A percentile compares a stretch with the other conserved stretches of the same genome.
Evolutionary conservation across 202 grass and related monocot genomes (phyloP).

Genomic region (Carex arenaria): DNA sequence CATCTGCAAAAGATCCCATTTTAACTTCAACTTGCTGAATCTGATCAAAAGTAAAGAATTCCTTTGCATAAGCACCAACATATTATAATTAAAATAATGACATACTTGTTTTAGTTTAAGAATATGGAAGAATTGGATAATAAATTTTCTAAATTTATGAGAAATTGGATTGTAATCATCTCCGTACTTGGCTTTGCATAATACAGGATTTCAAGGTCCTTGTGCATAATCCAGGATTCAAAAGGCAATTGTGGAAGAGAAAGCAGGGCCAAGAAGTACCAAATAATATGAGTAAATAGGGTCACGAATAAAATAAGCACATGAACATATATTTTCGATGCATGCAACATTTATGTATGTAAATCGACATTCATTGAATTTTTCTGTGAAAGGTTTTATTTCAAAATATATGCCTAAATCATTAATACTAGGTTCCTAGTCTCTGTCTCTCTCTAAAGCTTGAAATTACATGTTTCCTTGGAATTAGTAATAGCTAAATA

Average conservation of each 20-base stretch:
- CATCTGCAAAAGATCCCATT: conserved; percentile 27
- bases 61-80: not conserved
- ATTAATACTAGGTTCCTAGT: not conserved
- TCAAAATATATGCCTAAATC: not conserved
- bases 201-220: not conserved
- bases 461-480: not conserved
- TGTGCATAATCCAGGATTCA: not conserved
- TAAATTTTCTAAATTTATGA: not conserved
- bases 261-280: not conserved
- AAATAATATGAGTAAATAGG: not conserved
- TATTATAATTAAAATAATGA: not conserved
- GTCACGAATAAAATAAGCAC: not conserved
- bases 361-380: not conserved
- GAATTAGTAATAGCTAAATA: not conserved
- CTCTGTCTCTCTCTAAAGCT: not conserved
- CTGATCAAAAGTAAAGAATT: not conserved
- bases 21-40: not conserved
- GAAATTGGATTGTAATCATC: not conserved
- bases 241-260: not conserved
- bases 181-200: not conserved
- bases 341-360: not conserved
- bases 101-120: not conserved
- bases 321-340: not conserved
- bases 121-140: not conserved
- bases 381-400: not conserved